These are phyloP conservation scores for Tanozyma kutaoensis DNA, from an alignment of 805 yeast species.

Conservation along the genomic window DNA sequence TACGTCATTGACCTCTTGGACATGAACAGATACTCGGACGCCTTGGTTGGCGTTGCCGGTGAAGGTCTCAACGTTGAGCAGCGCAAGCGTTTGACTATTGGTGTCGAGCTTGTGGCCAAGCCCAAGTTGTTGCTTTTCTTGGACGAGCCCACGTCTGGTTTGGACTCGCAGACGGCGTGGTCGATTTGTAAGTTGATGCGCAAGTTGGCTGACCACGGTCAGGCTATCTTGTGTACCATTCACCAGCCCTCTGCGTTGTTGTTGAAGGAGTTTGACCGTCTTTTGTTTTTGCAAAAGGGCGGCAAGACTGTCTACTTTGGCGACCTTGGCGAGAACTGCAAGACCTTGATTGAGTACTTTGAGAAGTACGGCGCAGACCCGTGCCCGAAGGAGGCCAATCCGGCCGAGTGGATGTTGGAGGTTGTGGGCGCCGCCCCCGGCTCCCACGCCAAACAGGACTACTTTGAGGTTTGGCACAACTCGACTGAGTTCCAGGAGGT, in stretches of 20 bases:
- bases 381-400: slow-evolving; percentile 62
- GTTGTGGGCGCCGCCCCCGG: slow-evolving; percentile 80
- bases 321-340: slow-evolving; percentile 50
- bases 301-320: slow-evolving; percentile 71
- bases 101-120: slow-evolving; percentile 61
- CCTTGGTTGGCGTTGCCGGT: slow-evolving; percentile 55
- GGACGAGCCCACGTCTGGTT: slow-evolving; percentile 67
- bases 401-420: slow-evolving; percentile 66
- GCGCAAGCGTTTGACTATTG: slow-evolving; percentile 55
- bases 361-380: slow-evolving; percentile 50
- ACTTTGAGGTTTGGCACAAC: slow-evolving; percentile 63
- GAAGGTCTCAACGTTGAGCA: slow-evolving; percentile 58
- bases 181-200: slow-evolving; percentile 54
- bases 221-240: slow-evolving; percentile 65
- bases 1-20: neutral
- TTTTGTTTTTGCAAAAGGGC: slow-evolving; percentile 56
- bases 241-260: slow-evolving; percentile 80
- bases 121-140: slow-evolving; percentile 49
- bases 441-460: slow-evolving; percentile 59
- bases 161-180: slow-evolving; percentile 63
- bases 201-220: slow-evolving; percentile 58
- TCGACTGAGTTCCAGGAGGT: slow-evolving; percentile 51
- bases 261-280: slow-evolving; percentile 66
- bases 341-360: slow-evolving; percentile 48
- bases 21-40: slow-evolving; percentile 37